Conservation (phyloP, 306 rosid species). For the Corylus avellana region DNA sequence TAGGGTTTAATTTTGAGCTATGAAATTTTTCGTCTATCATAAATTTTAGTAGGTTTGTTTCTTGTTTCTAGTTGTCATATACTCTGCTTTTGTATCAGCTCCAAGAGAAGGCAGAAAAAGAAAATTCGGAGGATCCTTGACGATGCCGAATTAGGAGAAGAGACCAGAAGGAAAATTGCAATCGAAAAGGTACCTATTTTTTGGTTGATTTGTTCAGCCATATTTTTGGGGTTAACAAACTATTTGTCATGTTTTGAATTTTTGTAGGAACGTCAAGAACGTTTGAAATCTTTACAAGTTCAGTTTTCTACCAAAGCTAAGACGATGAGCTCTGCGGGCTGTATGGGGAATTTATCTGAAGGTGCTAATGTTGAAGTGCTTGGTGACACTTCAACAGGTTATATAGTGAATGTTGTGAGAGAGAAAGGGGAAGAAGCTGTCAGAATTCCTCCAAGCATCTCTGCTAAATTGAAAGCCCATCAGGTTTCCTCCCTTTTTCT, state of each 20-base stretch:
- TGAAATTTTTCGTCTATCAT: not conserved
- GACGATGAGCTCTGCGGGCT: constrained; percentile 52
- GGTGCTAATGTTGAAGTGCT: constrained; percentile 72
- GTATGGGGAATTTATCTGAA: constrained; percentile 71
- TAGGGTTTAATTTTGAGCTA: not conserved
- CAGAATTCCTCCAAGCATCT: constrained; percentile 89
- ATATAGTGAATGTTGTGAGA: constrained; percentile 93
- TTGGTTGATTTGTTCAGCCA: constrained; percentile 12
- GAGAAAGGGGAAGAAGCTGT: constrained; percentile 93
- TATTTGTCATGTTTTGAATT: constrained; percentile 23
- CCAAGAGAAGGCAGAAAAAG: constrained; percentile 78
- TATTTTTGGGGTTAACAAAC: constrained; percentile 12
- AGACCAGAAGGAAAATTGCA: constrained; percentile 89
- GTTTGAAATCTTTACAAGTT: constrained; percentile 74
- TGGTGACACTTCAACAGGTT: constrained; percentile 76
- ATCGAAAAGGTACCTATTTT: constrained; percentile 73
- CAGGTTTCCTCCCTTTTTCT: constrained; percentile 54
- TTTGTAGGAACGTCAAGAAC: constrained; percentile 92
- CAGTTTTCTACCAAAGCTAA: constrained; percentile 76
- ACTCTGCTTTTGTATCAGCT: constrained; percentile 42
- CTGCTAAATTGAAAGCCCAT: constrained; percentile 82
- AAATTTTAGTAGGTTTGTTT: not conserved
- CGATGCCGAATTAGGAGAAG: constrained; percentile 97
- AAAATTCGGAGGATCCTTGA: constrained; percentile 91
- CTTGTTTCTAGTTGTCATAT: not conserved